Conservation (phyloP, 176 grass and related monocot genomes). For the Oryza meyeriana region DNA sequence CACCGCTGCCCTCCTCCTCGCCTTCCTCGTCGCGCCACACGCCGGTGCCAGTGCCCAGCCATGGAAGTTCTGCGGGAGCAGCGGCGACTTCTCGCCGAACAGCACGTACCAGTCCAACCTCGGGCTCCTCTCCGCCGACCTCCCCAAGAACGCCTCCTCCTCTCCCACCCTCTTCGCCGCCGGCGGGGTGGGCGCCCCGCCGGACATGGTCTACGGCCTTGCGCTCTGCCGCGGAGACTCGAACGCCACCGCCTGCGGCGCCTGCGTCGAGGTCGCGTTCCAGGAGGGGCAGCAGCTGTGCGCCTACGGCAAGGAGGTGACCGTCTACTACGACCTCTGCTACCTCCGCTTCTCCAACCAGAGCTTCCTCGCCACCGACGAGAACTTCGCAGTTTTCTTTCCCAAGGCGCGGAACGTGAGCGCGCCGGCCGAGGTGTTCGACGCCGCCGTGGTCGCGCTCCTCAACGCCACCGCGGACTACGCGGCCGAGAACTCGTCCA, state of each 20-base stretch:
- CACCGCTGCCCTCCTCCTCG: background rate
- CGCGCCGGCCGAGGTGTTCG: slow-evolving; percentile 5
- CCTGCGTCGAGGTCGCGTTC: slow-evolving; percentile 34
- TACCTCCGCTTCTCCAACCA: slow-evolving; percentile 28
- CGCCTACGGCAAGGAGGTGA: background rate
- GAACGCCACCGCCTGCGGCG: slow-evolving; percentile 13
- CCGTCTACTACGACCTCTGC: slow-evolving; percentile 29
- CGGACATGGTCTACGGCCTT: slow-evolving; percentile 29
- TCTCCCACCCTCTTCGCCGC: slow-evolving; percentile 20
- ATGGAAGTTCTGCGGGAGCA: background rate
- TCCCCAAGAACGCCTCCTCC: slow-evolving; percentile 6
- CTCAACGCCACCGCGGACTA: slow-evolving; percentile 26
- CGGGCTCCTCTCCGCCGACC: slow-evolving; percentile 24
- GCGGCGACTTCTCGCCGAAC: background rate
- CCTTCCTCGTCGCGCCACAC: background rate
- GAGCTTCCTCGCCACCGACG: slow-evolving; percentile 8
- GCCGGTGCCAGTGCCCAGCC: background rate
- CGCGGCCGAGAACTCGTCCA: slow-evolving; percentile 34
- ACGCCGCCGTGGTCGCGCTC: slow-evolving; percentile 24
- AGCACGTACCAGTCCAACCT: slow-evolving; percentile 40
- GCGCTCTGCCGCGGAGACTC: slow-evolving; percentile 47
- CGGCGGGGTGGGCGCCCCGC: background rate
- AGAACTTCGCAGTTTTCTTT: fast-evolving
- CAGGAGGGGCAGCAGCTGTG: background rate
- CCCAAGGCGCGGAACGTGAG: background rate